Conservation (phyloP, 176 grass and related monocot species). For the Musa itinerans region DNA sequence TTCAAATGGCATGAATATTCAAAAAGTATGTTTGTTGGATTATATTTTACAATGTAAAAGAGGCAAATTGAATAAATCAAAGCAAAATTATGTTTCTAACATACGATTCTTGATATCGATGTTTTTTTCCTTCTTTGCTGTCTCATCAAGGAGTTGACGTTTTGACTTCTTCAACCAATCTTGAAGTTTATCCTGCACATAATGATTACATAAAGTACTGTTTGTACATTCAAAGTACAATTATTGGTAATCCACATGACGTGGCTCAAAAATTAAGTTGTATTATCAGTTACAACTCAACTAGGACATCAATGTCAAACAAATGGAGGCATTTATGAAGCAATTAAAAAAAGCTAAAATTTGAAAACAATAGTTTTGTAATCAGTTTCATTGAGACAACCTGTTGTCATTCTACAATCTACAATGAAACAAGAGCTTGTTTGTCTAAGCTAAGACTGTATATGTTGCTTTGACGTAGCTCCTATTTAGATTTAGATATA, state of each 20-base stretch:
- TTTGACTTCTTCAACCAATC: conserved; percentile 66
- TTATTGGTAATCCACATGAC: neutral
- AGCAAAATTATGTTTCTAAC: conserved; percentile 22
- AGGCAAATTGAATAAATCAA: conserved; percentile 2
- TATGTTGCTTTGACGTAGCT: neutral
- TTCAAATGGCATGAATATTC: neutral
- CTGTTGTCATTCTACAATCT: no score
- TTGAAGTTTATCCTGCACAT: conserved; percentile 75
- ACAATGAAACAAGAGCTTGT: no score
- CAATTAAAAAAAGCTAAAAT: no score
- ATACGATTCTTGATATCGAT: conserved; percentile 50
- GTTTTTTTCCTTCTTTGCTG: conserved; percentile 51
- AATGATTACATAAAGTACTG: conserved; percentile 9
- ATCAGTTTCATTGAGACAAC: no score
- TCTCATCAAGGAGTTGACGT: conserved; percentile 60
- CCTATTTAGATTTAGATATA: neutral
- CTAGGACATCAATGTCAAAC: no score
- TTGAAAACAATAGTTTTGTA: no score
- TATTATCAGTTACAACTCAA: no score
- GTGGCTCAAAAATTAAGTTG: neutral
- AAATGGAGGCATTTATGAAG: no score
- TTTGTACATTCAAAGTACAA: conserved; percentile 4
- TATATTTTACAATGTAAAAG: neutral
- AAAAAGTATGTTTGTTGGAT: neutral
- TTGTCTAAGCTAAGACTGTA: neutral